Evolutionary conservation across 2,329 filamentous ascomycete genomes (phyloP).

Genomic region (Penicillium olsonii): DNA sequence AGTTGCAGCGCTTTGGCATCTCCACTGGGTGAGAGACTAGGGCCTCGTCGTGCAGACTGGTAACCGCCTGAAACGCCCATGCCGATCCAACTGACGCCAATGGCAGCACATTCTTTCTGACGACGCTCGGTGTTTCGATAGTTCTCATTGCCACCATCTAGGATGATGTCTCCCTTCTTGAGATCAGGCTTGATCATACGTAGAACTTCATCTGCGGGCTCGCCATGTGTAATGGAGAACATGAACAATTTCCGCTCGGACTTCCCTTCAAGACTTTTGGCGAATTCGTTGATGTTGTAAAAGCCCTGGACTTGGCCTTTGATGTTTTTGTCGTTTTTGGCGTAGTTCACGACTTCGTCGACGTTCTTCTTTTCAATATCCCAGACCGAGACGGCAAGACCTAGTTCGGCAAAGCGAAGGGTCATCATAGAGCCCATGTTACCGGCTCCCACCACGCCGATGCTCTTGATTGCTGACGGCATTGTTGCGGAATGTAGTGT

Average conservation of each 20-base stretch:
- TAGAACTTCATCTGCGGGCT: slow-evolving; percentile 40
- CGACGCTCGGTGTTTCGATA: slow-evolving; percentile 65
- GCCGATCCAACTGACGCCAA: slow-evolving; percentile 66
- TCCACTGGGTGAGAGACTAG: slow-evolving; percentile 68
- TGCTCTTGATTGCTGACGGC: slow-evolving; percentile 33
- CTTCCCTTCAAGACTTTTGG: slow-evolving; percentile 34
- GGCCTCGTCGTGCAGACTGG: slow-evolving; percentile 65
- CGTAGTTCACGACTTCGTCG: slow-evolving; percentile 30
- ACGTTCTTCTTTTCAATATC: slow-evolving; percentile 38
- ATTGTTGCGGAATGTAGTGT: slow-evolving; percentile 14
- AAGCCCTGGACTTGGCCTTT: slow-evolving; percentile 38
- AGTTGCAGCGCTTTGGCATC: slow-evolving; percentile 58
- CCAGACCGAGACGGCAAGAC: slow-evolving; percentile 43
- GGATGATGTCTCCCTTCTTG: slow-evolving; percentile 63
- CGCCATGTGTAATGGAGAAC: slow-evolving; percentile 44
- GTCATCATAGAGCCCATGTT: slow-evolving; percentile 48
- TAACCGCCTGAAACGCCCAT: slow-evolving; percentile 71
- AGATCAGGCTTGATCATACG: slow-evolving; percentile 52
- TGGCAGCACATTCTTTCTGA: slow-evolving; percentile 57
- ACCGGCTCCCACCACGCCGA: slow-evolving; percentile 43
- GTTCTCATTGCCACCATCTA: slow-evolving; percentile 70
- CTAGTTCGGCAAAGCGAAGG: slow-evolving; percentile 42
- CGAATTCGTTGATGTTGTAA: slow-evolving; percentile 39
- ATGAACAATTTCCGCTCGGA: slow-evolving; percentile 39
- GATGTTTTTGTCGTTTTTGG: slow-evolving; percentile 23